These are phyloP conservation scores for Plasmopara halstedii DNA, from an alignment of 352 stramenopile genomes.

Conservation along the genomic window DNA sequence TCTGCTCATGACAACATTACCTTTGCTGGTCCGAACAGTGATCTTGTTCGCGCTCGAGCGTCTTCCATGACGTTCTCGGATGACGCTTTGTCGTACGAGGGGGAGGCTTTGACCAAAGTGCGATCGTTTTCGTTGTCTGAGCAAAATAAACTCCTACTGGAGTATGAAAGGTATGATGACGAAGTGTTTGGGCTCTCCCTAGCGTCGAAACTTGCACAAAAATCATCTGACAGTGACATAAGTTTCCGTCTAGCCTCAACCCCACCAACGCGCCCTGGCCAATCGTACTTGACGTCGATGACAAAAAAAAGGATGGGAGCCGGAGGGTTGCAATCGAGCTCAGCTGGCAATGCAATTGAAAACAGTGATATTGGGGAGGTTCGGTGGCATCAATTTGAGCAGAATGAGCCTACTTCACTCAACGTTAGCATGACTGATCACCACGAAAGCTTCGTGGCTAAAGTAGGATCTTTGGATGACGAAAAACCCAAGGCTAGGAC, in stretches of 20 bases:
- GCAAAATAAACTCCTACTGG: constrained; percentile 32
- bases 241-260: constrained; percentile 40
- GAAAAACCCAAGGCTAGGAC: constrained; percentile 29
- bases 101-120: constrained; percentile 34
- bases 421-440: constrained; percentile 32
- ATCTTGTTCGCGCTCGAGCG: constrained; percentile 54
- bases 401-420: constrained; percentile 30
- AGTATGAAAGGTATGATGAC: constrained; percentile 70
- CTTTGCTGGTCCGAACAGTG: constrained; percentile 47
- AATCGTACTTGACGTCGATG: constrained; percentile 28
- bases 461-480: constrained; percentile 29
- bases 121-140: constrained; percentile 42
- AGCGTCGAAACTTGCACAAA: constrained; percentile 17
- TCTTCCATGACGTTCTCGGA: constrained; percentile 49
- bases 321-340: constrained; percentile 30
- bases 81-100: constrained; percentile 33
- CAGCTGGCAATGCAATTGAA: constrained; percentile 27
- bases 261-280: constrained; percentile 32
- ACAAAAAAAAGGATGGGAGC: constrained; percentile 34
- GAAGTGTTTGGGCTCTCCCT: constrained; percentile 46
- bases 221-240: constrained; percentile 36
- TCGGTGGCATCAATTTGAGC: constrained; percentile 39
- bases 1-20: constrained; percentile 49
- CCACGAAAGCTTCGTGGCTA: constrained; percentile 25
- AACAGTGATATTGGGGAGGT: constrained; percentile 20